Conservation (phyloP, 2,329 filamentous ascomycete species). For the Aspergillus fijiensis region DNA sequence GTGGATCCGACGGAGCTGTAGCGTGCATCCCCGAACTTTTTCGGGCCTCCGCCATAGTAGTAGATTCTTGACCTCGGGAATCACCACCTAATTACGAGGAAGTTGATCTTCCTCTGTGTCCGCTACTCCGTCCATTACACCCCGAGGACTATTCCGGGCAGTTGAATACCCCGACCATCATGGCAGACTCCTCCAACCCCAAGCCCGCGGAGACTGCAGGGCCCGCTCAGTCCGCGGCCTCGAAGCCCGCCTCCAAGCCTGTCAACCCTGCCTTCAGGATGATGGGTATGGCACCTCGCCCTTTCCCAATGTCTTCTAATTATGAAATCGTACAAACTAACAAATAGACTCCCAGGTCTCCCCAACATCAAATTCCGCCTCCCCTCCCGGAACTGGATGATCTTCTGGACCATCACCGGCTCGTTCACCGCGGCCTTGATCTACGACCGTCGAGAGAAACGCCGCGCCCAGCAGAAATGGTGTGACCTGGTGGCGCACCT, state of each 20-base stretch:
- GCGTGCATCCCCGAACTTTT: conserved; percentile 11
- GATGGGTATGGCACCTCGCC: conserved; percentile 52
- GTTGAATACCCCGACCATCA: conserved; percentile 18
- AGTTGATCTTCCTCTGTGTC: neutral
- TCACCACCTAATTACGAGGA: neutral
- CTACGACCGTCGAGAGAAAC: conserved; percentile 92
- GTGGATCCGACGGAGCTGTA: conserved; percentile 10
- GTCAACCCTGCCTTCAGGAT: conserved; percentile 73
- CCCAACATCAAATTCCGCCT: conserved; percentile 80
- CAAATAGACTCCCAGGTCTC: conserved; percentile 57
- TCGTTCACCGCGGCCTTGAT: conserved; percentile 77
- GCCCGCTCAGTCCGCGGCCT: conserved; percentile 33
- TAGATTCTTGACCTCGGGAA: neutral
- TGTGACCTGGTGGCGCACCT: conserved; percentile 80
- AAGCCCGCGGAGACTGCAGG: conserved; percentile 38
- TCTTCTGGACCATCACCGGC: conserved; percentile 80
- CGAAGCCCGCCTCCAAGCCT: conserved; percentile 30
- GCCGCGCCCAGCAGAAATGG: conserved; percentile 82
- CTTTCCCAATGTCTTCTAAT: neutral
- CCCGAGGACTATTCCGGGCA: neutral
- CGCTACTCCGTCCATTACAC: neutral
- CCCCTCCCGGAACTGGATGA: conserved; percentile 96
- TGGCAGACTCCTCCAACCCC: conserved; percentile 40
- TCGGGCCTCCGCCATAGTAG: neutral
- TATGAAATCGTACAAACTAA: neutral